Evolutionary conservation across 768 basidiomycete species (phyloP), one percentile per base, ranked within the genome.

Genomic region (Pleurotus tuber-regium): DNA sequence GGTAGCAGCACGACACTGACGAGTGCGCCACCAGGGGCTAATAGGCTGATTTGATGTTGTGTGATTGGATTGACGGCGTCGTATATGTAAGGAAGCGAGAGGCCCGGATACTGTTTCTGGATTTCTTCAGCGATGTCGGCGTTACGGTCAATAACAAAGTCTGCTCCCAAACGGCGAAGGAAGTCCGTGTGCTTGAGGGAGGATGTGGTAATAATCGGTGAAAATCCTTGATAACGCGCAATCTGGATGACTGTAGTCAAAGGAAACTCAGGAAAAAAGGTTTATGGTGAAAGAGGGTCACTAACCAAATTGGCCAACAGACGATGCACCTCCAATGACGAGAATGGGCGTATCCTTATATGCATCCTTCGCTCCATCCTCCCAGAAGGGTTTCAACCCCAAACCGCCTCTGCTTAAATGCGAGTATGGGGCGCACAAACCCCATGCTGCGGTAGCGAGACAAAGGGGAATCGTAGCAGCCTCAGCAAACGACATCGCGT

Each of bases 241-340:
- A 71, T 61, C 54, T 72, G 71, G 35, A 72, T 66, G n/a, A 54
- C 69, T 66, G 48, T 8, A 39, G 48, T 50, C 6, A 35, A 55
- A 36, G 2, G 4, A 6, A 39, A 4, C 16, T 16, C 28, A 31
- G 39, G 19, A 38, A 12, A 6, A 33, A 26, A 26, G 28, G 9
- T 23, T 39, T 44, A 47, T 52, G 25, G 23, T 18, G 40, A 30
- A 24, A 50, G 57, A 29, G 21, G 21, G 24, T n/a, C 9, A 56
- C 69, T 56, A 62, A 75, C 79, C 74, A 25, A 66, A 73, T 68
- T 79, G 76, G 31, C 79, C 79, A 2, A 79, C 74, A 31, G 76
- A 78, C 38, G 71, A 71, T 23, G 71, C 60, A 4, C 79, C 79
- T 26, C 79, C 79, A 14, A 78, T 61, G 47, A 81, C 70, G 26